Evolutionary conservation across 2,329 filamentous ascomycete species (phyloP).

Genomic region (Raffaelea arxii): DNA sequence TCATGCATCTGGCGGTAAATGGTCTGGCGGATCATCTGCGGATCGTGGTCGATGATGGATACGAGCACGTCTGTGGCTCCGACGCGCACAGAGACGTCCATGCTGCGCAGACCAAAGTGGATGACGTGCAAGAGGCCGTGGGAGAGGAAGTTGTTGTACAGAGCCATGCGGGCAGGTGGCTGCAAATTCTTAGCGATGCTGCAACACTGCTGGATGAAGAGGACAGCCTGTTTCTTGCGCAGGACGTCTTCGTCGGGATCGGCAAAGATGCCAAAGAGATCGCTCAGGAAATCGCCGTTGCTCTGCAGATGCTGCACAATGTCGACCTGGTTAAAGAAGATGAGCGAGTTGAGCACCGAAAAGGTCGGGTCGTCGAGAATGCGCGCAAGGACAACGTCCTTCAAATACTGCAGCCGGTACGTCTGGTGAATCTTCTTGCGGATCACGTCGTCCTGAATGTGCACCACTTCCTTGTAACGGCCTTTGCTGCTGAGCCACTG

Average conservation of each 20-base stretch:
- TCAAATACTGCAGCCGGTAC: constrained; percentile 90
- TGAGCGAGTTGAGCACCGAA: constrained; percentile 91
- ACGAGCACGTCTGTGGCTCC: constrained; percentile 91
- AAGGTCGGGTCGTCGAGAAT: constrained; percentile 98
- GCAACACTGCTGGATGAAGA: constrained; percentile 95
- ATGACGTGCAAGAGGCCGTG: constrained; percentile 85
- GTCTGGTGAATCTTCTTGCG: constrained; percentile 91
- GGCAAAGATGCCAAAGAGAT: constrained; percentile 74
- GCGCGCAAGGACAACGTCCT: constrained; percentile 93
- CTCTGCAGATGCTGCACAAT: constrained; percentile 91
- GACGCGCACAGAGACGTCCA: constrained; percentile 75
- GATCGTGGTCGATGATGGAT: constrained; percentile 90
- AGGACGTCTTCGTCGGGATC: constrained; percentile 52
- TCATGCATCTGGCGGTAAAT: constrained; percentile 89
- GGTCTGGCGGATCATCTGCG: constrained; percentile 84
- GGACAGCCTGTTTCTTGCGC: constrained; percentile 84
- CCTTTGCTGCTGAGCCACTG: constrained; percentile 84
- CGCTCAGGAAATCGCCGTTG: constrained; percentile 67
- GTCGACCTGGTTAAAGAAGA: constrained; percentile 98
- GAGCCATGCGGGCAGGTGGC: constrained; percentile 63
- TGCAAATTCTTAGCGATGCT: constrained; percentile 91
- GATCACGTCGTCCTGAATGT: constrained; percentile 73
- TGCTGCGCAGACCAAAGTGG: constrained; percentile 79
- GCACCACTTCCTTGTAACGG: constrained; percentile 92
- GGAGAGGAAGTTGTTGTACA: constrained; percentile 84